A percentile compares a stretch with the other conserved stretches of the same genome.
phyloP scores from a whole-genome alignment of 2,329 filamentous ascomycete genomes.

The Arthroderma uncinatum region DNA sequence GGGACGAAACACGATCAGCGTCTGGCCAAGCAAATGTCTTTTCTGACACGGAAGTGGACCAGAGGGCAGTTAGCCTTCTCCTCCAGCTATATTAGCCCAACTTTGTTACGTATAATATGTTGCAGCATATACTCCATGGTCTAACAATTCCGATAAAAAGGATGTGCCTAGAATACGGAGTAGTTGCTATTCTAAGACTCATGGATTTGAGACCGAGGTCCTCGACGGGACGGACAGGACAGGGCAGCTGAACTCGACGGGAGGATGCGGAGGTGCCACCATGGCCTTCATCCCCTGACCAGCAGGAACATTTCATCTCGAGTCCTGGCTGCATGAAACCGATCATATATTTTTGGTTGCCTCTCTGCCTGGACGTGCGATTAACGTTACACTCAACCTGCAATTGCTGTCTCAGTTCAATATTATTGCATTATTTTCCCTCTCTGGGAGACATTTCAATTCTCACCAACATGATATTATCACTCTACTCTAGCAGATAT shows the following conservation, averaged over 20 bases:
- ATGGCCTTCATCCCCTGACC: not conserved
- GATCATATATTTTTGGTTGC: not conserved
- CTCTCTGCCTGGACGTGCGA: not conserved
- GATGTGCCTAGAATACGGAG: not conserved
- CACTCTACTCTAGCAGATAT: not conserved
- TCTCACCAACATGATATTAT: not conserved
- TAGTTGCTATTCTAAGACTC: not conserved
- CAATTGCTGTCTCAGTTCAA: not conserved
- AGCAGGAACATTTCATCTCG: not conserved
- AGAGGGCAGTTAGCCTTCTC: not conserved
- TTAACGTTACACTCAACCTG: not conserved
- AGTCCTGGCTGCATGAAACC: not conserved
- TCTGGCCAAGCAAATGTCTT: conserved; percentile 1
- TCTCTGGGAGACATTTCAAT: not conserved
- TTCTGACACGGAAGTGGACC: conserved; percentile 3
- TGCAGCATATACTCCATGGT: not conserved
- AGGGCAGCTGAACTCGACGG: not conserved
- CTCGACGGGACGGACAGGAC: not conserved
- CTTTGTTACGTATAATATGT: not conserved
- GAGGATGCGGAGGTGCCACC: not conserved
- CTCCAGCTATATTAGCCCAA: not conserved
- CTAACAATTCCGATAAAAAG: not conserved
- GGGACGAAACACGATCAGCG: conserved; percentile 1
- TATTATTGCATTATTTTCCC: not conserved
- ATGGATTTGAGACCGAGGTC: not conserved